Evolutionary conservation across 129 eudicot genomes (phyloP).

Genomic region (Apium graveolens): DNA sequence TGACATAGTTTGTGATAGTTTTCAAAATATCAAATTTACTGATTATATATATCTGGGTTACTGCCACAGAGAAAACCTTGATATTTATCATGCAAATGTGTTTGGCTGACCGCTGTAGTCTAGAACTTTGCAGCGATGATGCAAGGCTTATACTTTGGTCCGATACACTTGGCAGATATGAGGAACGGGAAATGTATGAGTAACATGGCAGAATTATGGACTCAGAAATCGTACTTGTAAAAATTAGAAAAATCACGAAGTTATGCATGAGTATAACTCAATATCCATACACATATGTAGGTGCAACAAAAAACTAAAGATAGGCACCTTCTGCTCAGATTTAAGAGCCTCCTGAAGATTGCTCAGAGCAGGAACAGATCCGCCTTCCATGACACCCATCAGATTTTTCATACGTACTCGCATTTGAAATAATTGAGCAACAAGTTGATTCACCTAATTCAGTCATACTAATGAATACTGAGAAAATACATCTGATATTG

Average conservation of each 20-base stretch:
- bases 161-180: neutral
- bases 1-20: neutral
- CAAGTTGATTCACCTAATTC: slow-evolving; percentile 84
- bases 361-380: slow-evolving; percentile 78
- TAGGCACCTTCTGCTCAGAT: slow-evolving; percentile 63
- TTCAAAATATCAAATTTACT: neutral
- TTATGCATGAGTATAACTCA: neutral
- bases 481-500: slow-evolving; percentile 5
- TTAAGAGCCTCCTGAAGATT: slow-evolving; percentile 80
- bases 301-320: neutral
- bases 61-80: neutral
- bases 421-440: slow-evolving; percentile 94
- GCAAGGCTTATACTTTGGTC: neutral
- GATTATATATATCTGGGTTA: neutral
- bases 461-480: neutral
- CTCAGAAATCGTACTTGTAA: neutral
- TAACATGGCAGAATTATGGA: neutral
- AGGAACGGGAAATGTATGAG: neutral
- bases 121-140: neutral
- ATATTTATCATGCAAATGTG: neutral
- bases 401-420: slow-evolving; percentile 88
- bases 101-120: neutral
- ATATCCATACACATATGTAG: neutral
- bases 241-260: neutral
- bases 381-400: slow-evolving; percentile 93